Conservation (phyloP, 441 rosid genomes). For the Syzygium malaccense region DNA sequence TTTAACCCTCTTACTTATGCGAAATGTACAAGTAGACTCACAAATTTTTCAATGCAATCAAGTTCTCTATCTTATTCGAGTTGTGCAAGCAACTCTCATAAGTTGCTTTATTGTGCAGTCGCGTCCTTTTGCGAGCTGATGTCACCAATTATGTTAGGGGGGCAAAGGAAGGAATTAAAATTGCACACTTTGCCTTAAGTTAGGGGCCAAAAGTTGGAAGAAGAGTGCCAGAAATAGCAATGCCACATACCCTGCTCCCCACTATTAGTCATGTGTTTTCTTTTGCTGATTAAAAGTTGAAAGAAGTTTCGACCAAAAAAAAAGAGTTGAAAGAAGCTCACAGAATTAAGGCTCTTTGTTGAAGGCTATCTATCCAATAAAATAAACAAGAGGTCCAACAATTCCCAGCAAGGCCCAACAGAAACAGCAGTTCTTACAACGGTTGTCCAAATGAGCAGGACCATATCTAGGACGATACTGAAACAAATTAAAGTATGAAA, state of each 20-base stretch:
- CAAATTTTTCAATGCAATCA: background rate
- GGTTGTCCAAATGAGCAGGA: background rate
- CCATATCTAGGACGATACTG: background rate
- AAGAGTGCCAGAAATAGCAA: background rate
- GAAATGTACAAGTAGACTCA: background rate
- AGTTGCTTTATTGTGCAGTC: background rate
- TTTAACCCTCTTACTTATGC: background rate
- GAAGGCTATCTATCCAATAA: background rate
- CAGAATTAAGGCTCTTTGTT: background rate
- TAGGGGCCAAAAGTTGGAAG: background rate
- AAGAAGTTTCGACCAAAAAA: background rate
- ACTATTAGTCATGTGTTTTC: background rate
- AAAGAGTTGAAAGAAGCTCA: background rate
- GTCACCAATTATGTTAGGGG: background rate
- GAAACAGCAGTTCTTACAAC: background rate
- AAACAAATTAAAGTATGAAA: background rate
- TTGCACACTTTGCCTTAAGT: background rate
- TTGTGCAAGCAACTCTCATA: background rate
- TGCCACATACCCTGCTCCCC: background rate
- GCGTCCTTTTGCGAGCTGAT: background rate
- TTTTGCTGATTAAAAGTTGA: background rate
- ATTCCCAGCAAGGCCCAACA: background rate
- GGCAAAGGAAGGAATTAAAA: background rate
- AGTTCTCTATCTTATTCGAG: background rate
- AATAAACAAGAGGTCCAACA: background rate